Evolutionary conservation across 2,329 filamentous ascomycete species (phyloP).

Genomic region (Xylariaceae sp.): DNA sequence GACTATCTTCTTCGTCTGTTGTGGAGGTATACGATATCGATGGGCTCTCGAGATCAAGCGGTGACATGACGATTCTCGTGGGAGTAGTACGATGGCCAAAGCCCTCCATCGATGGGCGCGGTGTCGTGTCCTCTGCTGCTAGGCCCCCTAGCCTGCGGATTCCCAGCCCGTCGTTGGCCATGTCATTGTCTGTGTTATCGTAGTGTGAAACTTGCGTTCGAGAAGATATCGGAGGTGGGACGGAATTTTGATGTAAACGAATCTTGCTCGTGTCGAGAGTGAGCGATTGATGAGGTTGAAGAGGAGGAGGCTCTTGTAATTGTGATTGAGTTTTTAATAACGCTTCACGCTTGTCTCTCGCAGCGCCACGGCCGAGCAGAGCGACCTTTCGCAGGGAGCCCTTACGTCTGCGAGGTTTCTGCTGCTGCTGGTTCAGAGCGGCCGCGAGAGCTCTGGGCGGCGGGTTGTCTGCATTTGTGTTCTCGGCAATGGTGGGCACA

Average conservation of each 20-base stretch:
- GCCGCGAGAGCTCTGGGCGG: slow-evolving; percentile 31
- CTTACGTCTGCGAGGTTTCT: slow-evolving; percentile 65
- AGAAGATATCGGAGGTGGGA: slow-evolving; percentile 24
- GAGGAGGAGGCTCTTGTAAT: slow-evolving; percentile 46
- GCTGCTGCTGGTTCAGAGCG: slow-evolving; percentile 36
- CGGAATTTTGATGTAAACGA: slow-evolving; percentile 13
- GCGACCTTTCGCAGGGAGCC: slow-evolving; percentile 86
- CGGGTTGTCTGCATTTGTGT: no score
- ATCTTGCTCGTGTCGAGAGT: slow-evolving; percentile 14
- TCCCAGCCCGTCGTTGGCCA: slow-evolving; percentile 10
- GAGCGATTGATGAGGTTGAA: slow-evolving; percentile 40
- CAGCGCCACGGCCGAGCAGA: slow-evolving; percentile 69
- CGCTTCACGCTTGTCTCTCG: slow-evolving; percentile 54
- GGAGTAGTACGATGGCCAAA: slow-evolving; percentile 36
- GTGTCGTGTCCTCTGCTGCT: slow-evolving; percentile 37
- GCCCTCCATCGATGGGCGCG: slow-evolving; percentile 45
- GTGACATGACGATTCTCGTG: slow-evolving; percentile 14
- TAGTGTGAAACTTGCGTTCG: slow-evolving; percentile 10
- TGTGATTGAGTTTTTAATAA: slow-evolving; percentile 40
- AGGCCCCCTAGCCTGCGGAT: slow-evolving; percentile 49
- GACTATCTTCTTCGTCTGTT: slow-evolving; percentile 75
- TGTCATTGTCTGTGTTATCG: slow-evolving; percentile 10
- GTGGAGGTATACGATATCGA: slow-evolving; percentile 64
- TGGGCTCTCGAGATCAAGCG: slow-evolving; percentile 38
- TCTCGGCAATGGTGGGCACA: no score